phyloP scores from a whole-genome alignment of 129 eudicot species.

The Artemisia tridentata region DNA sequence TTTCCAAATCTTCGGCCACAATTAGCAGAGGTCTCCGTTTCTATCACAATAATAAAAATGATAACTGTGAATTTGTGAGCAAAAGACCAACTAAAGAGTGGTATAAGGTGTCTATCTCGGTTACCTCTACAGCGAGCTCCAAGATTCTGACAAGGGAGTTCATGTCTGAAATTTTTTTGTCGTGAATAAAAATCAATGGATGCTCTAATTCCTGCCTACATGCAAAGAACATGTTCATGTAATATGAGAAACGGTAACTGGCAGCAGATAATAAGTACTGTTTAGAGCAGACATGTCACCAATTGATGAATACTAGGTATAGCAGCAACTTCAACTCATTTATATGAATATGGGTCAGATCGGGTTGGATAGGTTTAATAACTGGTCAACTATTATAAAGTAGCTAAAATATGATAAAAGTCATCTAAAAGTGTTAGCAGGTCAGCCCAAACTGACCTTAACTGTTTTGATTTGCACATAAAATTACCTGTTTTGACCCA shows the following conservation, averaged over 20 bases:
- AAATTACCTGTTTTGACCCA: too few species aligned
- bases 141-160: slow-evolving; percentile 63
- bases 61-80: slow-evolving; percentile 4
- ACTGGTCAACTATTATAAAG: too few species aligned
- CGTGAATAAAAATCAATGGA: slow-evolving; percentile 88
- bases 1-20: slow-evolving; percentile 94
- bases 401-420: too few species aligned
- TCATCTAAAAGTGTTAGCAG: too few species aligned
- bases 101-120: background rate
- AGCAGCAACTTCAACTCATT: background rate
- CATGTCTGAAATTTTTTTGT: slow-evolving; percentile 78
- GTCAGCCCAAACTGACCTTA: background rate
- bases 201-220: slow-evolving; percentile 88
- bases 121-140: slow-evolving; percentile 91
- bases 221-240: slow-evolving; percentile 27
- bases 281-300: background rate
- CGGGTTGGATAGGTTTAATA: too few species aligned
- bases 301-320: background rate
- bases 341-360: background rate
- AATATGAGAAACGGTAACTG: slow-evolving; percentile 23
- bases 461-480: too few species aligned
- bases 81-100: background rate
- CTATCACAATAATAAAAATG: slow-evolving; percentile 32
- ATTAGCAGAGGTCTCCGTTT: slow-evolving; percentile 67
- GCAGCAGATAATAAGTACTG: slow-evolving; percentile 1